A percentile compares a stretch with the other conserved stretches of the same genome.
These are phyloP conservation scores for Mortierella claussenii DNA, from an alignment of 192 early-diverging fungal species.

Conservation along the genomic window DNA sequence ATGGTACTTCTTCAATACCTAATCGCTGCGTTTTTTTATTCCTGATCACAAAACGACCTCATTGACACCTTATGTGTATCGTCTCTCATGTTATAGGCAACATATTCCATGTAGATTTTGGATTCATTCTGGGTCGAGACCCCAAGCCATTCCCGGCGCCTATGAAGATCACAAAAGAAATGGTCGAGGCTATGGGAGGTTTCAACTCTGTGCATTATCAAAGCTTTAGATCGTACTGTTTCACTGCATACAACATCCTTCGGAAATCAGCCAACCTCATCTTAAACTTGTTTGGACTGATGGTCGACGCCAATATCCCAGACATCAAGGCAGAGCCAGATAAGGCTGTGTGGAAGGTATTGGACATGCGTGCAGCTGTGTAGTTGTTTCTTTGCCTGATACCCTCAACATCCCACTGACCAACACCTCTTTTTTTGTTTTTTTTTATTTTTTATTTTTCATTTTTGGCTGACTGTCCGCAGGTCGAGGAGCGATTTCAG, in stretches of 20 bases:
- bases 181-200: slow-evolving; percentile 99
- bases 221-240: slow-evolving; percentile 93
- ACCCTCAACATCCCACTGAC: too few relatives aligned
- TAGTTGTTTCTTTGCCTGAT: too few relatives aligned
- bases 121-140: slow-evolving; percentile 97
- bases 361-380: too few relatives aligned
- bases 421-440: too few relatives aligned
- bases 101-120: slow-evolving; percentile 99
- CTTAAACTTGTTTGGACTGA: slow-evolving; percentile 96
- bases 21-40: background rate
- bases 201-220: slow-evolving; percentile 88
- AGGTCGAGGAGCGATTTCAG: slow-evolving; percentile 97
- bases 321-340: slow-evolving; percentile 99
- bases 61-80: background rate
- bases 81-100: slow-evolving; percentile 59
- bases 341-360: slow-evolving; percentile 93
- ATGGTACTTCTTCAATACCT: slow-evolving; percentile 60
- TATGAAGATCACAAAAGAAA: slow-evolving; percentile 99
- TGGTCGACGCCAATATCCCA: slow-evolving; percentile 96
- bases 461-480: too few relatives aligned
- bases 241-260: slow-evolving; percentile 93
- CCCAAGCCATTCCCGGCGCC: slow-evolving; percentile 99
- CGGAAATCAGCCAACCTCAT: slow-evolving; percentile 96
- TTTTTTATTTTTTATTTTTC: too few relatives aligned
- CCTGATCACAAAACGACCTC: background rate